Evolutionary conservation across 179 eudicot species (phyloP), one percentile per base, ranked within the genome.

Genomic region (Vitellaria paradoxa): DNA sequence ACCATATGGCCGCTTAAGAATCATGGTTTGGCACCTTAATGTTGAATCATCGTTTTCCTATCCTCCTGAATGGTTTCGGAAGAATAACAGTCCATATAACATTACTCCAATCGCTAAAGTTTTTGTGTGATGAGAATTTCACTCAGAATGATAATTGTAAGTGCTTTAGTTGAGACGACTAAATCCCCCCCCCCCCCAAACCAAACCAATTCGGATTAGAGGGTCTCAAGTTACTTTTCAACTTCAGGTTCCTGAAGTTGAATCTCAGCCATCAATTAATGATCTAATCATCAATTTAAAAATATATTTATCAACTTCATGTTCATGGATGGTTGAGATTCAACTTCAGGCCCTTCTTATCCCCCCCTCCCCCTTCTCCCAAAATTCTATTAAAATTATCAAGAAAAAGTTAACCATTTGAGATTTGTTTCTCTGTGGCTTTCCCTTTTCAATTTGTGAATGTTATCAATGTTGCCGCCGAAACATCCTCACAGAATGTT

Each of bases 21-120:
- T 90, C 57, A 78, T 88, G 88, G 91, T 82, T 79, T 91, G 93
- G 96, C 86, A 85, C 66, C 86, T 79, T 86, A 85, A 85, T 64
- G 81, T 82, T 57, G 87, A 81, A 75, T 85, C 90, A 64, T 76
- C 77, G 59, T 81, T 80, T 69, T 71, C 74, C 26, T 84, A 91
- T 74, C 85, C 92, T 71, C 84, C 72, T 49, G 84, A 83, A 70
- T 89, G 88, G 92, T 65, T 74, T 26, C 40, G 77, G 57, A 87
- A 83, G 84, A 81, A 72, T 72, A 74, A 77, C 74, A 75, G 76
- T 81, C 73, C 80, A 56, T 84, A 89, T 68, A 71, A 66, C 52
- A 73, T 71, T 50, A 65, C 65, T 68, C 78, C 85, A 79, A 70
- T 87, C 42, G 67, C 76, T 74, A 84, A 66, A 70, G 17, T 52